A percentile compares a stretch with the other conserved stretches of the same genome.
These are phyloP conservation scores for Colletotrichum sp. DNA, from an alignment of 2,329 filamentous ascomycete genomes.

Conservation along the genomic window DNA sequence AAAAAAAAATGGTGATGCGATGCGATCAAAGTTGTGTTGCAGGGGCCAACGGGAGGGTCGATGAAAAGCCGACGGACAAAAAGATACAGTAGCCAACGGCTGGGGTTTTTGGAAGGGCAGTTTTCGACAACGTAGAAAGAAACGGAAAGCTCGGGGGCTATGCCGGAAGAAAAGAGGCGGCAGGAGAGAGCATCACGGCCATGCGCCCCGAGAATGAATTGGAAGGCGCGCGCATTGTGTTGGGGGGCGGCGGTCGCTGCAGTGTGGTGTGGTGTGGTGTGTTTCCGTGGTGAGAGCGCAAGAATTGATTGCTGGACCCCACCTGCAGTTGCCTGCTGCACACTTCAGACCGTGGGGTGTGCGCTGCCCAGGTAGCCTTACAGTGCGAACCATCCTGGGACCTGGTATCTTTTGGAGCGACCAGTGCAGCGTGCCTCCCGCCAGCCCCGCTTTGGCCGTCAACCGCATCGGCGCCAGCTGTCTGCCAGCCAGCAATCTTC, in stretches of 20 bases:
- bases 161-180: background rate
- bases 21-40: background rate
- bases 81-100: background rate
- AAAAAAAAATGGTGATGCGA: background rate
- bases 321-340: background rate
- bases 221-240: background rate
- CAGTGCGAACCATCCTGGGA: conserved; percentile 14
- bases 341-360: background rate
- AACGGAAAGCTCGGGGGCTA: background rate
- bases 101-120: background rate
- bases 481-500: conserved; percentile 1
- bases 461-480: conserved; percentile 2
- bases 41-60: background rate
- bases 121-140: background rate
- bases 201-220: background rate
- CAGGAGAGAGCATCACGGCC: conserved; percentile 1
- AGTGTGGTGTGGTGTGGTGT: background rate
- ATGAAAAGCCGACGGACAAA: background rate
- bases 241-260: background rate
- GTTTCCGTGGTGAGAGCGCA: conserved; percentile 16
- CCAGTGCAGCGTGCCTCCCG: background rate
- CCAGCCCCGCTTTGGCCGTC: background rate
- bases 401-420: background rate
- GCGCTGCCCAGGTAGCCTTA: conserved; percentile 5
- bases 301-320: conserved; percentile 5